Conservation (phyloP, 768 basidiomycete species). For the Mycena sanguinolenta region DNA sequence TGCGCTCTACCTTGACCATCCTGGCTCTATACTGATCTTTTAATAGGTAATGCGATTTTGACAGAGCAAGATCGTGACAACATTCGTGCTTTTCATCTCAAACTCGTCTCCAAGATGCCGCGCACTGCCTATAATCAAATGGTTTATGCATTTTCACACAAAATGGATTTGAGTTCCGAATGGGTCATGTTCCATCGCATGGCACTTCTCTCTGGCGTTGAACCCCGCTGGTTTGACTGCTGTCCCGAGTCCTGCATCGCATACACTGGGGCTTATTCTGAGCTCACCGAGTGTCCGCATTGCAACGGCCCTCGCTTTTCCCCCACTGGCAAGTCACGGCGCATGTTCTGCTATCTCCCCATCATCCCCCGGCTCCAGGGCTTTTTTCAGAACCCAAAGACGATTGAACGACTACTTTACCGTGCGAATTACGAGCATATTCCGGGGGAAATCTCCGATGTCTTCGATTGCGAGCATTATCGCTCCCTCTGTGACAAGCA, state of each 20-base stretch:
- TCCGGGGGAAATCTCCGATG: not conserved
- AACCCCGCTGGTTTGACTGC: not conserved
- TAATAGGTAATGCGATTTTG: not conserved
- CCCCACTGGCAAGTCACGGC: not conserved
- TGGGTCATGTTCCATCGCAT: not conserved
- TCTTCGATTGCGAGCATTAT: not conserved
- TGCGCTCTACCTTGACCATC: no score
- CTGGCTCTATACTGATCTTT: no score
- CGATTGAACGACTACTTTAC: not conserved
- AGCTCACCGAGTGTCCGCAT: not conserved
- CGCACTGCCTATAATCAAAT: not conserved
- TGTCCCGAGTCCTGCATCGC: not conserved
- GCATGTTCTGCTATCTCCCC: not conserved
- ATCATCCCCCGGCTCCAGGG: not conserved
- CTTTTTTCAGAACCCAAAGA: not conserved
- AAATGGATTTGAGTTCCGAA: not conserved
- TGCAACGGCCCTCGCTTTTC: not conserved
- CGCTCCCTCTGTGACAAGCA: not conserved
- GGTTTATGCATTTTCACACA: not conserved
- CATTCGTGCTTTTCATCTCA: not conserved
- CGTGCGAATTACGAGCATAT: not conserved
- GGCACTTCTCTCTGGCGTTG: not conserved
- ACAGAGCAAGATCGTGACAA: not conserved
- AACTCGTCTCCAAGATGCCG: not conserved
- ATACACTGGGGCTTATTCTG: not conserved